These are phyloP conservation scores for Mycena polygramma DNA, from an alignment of 768 basidiomycete species.

Conservation along the genomic window DNA sequence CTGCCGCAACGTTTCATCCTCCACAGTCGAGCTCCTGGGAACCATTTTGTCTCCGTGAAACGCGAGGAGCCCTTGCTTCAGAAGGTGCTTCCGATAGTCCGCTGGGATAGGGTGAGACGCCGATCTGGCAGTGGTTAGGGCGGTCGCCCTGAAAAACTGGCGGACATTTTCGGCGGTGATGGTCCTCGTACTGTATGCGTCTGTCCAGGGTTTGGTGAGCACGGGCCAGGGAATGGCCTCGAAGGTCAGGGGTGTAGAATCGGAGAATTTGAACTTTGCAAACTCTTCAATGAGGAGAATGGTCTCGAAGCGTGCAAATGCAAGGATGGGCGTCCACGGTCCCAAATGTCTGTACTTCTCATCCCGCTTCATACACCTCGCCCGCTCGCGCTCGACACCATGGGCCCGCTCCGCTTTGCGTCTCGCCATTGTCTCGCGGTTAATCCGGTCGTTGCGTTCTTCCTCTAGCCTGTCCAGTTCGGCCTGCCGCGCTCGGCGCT, in stretches of 20 bases:
- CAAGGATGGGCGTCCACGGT: not conserved
- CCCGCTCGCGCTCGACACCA: not conserved
- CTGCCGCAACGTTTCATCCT: no score
- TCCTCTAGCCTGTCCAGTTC: not conserved
- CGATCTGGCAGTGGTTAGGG: not conserved
- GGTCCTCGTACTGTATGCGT: no score
- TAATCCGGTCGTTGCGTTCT: not conserved
- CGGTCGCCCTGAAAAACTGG: no score
- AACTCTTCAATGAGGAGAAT: constrained; percentile 13
- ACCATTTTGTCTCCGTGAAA: no score
- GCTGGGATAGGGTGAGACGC: no score
- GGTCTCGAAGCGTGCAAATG: constrained; percentile 3
- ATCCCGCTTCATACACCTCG: constrained; percentile 3
- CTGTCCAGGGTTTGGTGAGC: not conserved
- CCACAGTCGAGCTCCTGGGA: no score
- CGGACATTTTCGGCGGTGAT: no score
- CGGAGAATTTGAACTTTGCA: constrained; percentile 4
- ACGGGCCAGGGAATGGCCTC: constrained; percentile 12
- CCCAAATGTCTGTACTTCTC: not conserved
- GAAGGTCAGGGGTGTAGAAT: constrained; percentile 9
- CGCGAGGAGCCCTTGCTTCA: no score
- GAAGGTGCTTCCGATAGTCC: no score
- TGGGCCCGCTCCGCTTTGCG: not conserved
- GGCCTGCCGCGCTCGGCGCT: constrained; percentile 2
- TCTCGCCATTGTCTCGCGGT: not conserved